Evolutionary conservation across 352 stramenopile species (phyloP), one percentile per base, ranked within the genome.

Genomic region (Phytophthora pisi): DNA sequence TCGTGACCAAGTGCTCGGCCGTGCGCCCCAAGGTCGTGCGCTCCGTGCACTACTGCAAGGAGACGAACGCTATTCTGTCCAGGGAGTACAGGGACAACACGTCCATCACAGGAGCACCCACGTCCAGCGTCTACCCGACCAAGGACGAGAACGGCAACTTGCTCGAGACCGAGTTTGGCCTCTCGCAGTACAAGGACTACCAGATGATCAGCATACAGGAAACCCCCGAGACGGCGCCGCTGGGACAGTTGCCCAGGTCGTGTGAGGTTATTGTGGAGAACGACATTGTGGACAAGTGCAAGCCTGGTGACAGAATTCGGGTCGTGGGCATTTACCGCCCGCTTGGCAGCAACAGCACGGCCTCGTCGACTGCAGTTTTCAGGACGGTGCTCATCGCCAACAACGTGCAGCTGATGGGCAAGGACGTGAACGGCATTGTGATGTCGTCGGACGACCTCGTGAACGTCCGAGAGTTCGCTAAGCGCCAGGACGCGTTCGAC

Each of bases 171-270:
- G 98, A 99, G 74, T 99, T 98, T 67, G 98, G 98, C 0, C 86
- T 99, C 0, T 98, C 88, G 28, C 83, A 95, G 64, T 99, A 99
- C 86, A 99, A 99, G 70, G 98, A 99, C 73, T 97, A 99, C 75
- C 98, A 99, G 85, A 82, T 93, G 61, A 72, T 96, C 51, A 95
- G 78, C 64, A 95, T 96, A 77, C 87, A 96, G 72, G 89, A 95
- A 57, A 91, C 83, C 0, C 84, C 86, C 10, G 98, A 99, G 84
- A 92, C 92, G 5, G 97, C 97, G 5, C 98, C 98, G 9, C 98
- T 90, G 72, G 98, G 88, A 54, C 97, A 99, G 75, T 78, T 99
- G 10, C 98, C 98, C 9, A 86, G 98, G 5, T 98, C 92, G 0
- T 97, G 99, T 13, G 98, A 99, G 55, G 86, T 99, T 34, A 95